Evolutionary conservation across 352 stramenopile genomes (phyloP), one percentile per base, ranked within the genome.

Genomic region (Lagenidium giganteum): DNA sequence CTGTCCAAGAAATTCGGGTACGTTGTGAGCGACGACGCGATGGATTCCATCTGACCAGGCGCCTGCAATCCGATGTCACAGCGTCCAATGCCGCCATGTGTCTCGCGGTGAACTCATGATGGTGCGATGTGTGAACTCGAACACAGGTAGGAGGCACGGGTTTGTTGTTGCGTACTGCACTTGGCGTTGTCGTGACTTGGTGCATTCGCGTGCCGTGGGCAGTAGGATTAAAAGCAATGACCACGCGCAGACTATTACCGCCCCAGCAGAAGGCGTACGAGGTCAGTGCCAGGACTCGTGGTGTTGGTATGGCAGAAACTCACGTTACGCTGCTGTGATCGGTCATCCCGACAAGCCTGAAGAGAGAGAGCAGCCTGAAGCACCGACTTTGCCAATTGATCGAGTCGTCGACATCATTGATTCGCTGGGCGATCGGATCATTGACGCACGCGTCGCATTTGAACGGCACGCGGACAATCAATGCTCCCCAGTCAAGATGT

Each of bases 1-100:
- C 50, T 89, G 3, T 85, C 68, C 48, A 50, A 76, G 14, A 75
- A 73, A 18, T 89, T 89, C 37, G 28, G 51, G 70, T 79, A 54
- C 13, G 44, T n/a, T 27, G 6, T 2, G 28, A 11, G 11, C 1
- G 5, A 24, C 14, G 24, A 39, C n/a, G 17, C 14, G 35, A 7
- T 8, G 39, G 18, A 16, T 8, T 14, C 3, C 16, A 36, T 32
- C 20, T 38, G 34, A 13, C 6, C 44, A 18, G 20, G 16, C 1
- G 17, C 20, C 41, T 5, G 1, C 26, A 20, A 14, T 29, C 13
- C 3, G n/a, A 16, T 18, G 51, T 1, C 18, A 3, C 21, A 77
- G 66, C 8, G 57, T 61, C 23, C 56, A 67, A 22, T 63, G 40
- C 8, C 55, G 51, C 2, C 67, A 85, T 20, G 49, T 85, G 1